A percentile compares a stretch with the other conserved stretches of the same genome.
Conservation (phyloP, 2,329 filamentous ascomycete species). For the Escovopsis weberi region DNA sequence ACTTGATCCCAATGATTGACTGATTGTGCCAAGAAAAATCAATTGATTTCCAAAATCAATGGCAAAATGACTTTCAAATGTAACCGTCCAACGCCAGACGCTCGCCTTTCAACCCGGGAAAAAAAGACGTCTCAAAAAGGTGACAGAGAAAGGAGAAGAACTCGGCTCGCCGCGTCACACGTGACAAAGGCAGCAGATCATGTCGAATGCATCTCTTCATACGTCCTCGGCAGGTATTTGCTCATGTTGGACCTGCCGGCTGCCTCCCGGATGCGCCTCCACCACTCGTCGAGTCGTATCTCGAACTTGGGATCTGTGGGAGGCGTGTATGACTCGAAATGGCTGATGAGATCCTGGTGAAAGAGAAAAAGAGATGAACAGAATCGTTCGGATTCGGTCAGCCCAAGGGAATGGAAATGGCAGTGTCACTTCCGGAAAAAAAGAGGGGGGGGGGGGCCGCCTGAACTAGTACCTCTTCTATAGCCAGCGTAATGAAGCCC, state of each 20-base stretch:
- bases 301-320: constrained; percentile 16
- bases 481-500: constrained; percentile 22
- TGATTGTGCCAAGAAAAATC: too few species aligned
- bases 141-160: not conserved
- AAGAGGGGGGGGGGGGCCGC: not conserved
- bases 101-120: not conserved
- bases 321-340: constrained; percentile 13
- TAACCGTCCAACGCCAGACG: too few species aligned
- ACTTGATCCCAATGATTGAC: too few species aligned
- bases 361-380: constrained; percentile 1
- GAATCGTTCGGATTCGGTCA: not conserved
- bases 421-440: not conserved
- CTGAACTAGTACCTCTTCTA: constrained; percentile 18
- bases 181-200: constrained; percentile 5
- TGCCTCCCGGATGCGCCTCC: constrained; percentile 18
- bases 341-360: constrained; percentile 18
- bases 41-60: too few species aligned
- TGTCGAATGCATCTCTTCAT: constrained; percentile 17
- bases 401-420: not conserved
- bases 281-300: constrained; percentile 19
- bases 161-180: not conserved
- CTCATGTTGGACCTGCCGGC: constrained; percentile 21
- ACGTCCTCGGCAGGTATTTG: constrained; percentile 20
- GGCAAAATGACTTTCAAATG: too few species aligned
- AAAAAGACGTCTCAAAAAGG: not conserved